Percentiles rank a stretch among this genome's conserved stretches.
phyloP scores from a whole-genome alignment of 225 moss, liverwort and hornwort genomes.

The Lunularia cruciata region DNA sequence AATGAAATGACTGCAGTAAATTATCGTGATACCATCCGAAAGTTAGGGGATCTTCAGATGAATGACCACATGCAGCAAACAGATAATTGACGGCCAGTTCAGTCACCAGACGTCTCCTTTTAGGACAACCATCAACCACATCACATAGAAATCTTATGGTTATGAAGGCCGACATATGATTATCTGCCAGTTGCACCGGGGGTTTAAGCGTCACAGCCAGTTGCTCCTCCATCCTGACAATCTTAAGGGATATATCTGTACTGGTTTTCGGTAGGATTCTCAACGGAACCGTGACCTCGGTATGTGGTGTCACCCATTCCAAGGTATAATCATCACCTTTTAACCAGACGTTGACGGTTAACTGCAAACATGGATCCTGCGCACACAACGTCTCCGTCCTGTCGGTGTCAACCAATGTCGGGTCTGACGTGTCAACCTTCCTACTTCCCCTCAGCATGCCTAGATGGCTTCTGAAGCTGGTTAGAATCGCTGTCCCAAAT shows the following conservation, averaged over 20 bases:
- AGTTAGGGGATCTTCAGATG: background rate
- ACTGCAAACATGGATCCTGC: background rate
- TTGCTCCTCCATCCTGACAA: too few relatives aligned
- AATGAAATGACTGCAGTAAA: background rate
- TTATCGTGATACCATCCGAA: conserved; percentile 6
- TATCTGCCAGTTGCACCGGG: background rate
- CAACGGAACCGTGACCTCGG: background rate
- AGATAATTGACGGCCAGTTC: background rate
- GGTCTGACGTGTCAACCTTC: background rate
- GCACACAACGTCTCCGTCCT: too few relatives aligned
- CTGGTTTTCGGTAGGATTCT: background rate
- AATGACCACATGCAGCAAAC: background rate
- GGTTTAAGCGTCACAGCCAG: too few relatives aligned
- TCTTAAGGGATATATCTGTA: too few relatives aligned
- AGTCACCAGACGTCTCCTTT: background rate
- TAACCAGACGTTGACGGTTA: background rate
- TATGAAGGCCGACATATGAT: background rate
- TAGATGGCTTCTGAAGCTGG: too few relatives aligned
- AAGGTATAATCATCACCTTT: background rate
- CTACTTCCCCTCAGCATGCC: background rate
- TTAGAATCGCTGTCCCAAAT: too few relatives aligned
- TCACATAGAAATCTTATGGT: background rate
- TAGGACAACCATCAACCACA: background rate
- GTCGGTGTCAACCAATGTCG: too few relatives aligned
- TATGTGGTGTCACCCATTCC: background rate